Percentiles rank a stretch among this genome's conserved stretches.
Evolutionary conservation across 2,329 filamentous ascomycete species (phyloP).

Genomic region (Trichophaea hybrida): DNA sequence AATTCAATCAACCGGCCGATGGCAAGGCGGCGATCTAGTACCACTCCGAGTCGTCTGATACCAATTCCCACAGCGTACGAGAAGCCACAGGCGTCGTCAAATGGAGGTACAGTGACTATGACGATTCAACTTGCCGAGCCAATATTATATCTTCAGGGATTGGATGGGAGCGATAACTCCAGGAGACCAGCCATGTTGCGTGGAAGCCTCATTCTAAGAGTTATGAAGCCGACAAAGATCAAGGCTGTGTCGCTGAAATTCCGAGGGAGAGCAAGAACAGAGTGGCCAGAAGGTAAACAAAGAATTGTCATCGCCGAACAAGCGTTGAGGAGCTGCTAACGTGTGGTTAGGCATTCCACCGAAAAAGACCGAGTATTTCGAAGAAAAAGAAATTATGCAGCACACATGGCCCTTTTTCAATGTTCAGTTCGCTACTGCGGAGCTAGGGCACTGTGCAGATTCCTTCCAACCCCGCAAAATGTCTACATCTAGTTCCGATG

Average conservation of each 20-base stretch:
- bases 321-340: neutral
- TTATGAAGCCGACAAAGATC: slow-evolving; percentile 83
- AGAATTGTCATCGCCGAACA: neutral
- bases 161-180: slow-evolving; percentile 41
- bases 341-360: slow-evolving; percentile 57
- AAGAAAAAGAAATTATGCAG: slow-evolving; percentile 73
- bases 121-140: slow-evolving; percentile 64
- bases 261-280: slow-evolving; percentile 68
- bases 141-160: slow-evolving; percentile 65
- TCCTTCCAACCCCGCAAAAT: slow-evolving; percentile 43
- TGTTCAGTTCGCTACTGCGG: slow-evolving; percentile 47
- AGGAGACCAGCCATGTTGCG: slow-evolving; percentile 67
- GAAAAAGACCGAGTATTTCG: slow-evolving; percentile 64
- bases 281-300: slow-evolving; percentile 78
- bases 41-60: neutral
- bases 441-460: slow-evolving; percentile 49
- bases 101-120: slow-evolving; percentile 57
- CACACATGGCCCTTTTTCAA: slow-evolving; percentile 92
- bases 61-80: slow-evolving; percentile 28
- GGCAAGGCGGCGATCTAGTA: neutral
- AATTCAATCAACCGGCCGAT: slow-evolving; percentile 1
- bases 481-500: slow-evolving; percentile 27
- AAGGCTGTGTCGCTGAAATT: slow-evolving; percentile 83
- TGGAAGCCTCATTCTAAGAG: slow-evolving; percentile 64
- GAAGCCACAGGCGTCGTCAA: slow-evolving; percentile 55